Evolutionary conservation across 2,329 filamentous ascomycete genomes (phyloP).

Genomic region (Fusarium torulosum): DNA sequence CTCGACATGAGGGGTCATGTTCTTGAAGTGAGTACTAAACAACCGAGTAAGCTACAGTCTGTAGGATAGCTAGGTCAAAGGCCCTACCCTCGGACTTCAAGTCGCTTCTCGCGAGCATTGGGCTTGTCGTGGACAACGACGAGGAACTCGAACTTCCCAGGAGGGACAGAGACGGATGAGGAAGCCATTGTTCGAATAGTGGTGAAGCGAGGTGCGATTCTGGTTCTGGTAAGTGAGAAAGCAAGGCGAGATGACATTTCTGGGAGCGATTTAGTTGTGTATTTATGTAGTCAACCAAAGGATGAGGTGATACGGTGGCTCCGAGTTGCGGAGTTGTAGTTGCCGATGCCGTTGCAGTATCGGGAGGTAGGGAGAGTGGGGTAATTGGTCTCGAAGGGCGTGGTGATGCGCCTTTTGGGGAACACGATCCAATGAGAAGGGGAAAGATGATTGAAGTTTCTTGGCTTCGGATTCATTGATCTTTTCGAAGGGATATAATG

Average conservation of each 20-base stretch:
- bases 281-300: slow-evolving; percentile 13
- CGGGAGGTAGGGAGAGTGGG: slow-evolving; percentile 16
- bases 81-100: slow-evolving; percentile 69
- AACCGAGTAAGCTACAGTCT: slow-evolving; percentile 21
- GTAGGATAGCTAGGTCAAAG: background rate
- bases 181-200: slow-evolving; percentile 47
- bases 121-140: slow-evolving; percentile 77
- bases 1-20: slow-evolving; percentile 64
- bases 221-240: slow-evolving; percentile 20
- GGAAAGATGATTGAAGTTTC: background rate
- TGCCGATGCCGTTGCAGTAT: background rate
- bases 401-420: slow-evolving; percentile 26
- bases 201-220: slow-evolving; percentile 6
- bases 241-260: slow-evolving; percentile 36
- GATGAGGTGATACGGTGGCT: slow-evolving; percentile 9
- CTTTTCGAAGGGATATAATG: too few species aligned
- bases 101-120: slow-evolving; percentile 69
- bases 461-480: background rate
- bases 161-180: slow-evolving; percentile 41
- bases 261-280: background rate
- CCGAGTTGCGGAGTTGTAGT: slow-evolving; percentile 27
- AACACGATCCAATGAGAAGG: background rate
- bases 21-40: slow-evolving; percentile 65
- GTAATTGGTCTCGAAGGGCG: slow-evolving; percentile 29
- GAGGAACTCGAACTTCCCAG: slow-evolving; percentile 71